phyloP scores from a whole-genome alignment of 1,139 yeast genomes.

The Pichia sp. region DNA sequence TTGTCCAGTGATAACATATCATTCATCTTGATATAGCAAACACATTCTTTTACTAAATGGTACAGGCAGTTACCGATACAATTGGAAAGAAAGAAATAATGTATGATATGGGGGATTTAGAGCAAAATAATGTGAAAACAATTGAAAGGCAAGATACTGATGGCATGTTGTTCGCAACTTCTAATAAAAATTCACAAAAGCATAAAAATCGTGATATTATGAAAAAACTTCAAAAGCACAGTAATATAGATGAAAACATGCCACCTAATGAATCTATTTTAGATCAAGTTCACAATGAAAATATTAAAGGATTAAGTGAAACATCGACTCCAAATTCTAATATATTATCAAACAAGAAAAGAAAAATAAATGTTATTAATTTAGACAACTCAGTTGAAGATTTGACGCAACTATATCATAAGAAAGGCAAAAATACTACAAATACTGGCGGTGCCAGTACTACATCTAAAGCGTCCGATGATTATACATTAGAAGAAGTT shows the following conservation, averaged over 20 bases:
- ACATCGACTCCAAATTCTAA: background rate
- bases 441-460: background rate
- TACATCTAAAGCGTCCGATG: slow-evolving; percentile 7
- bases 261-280: slow-evolving; percentile 5
- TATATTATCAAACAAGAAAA: background rate
- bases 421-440: background rate
- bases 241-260: background rate
- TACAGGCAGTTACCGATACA: background rate
- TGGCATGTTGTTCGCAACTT: background rate
- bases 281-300: slow-evolving; percentile 5
- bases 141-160: background rate
- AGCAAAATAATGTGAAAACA: background rate
- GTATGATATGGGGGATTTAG: background rate
- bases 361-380: background rate
- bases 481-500: slow-evolving; percentile 7
- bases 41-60: background rate
- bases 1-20: too few species aligned
- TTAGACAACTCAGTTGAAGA: background rate
- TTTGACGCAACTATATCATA: background rate
- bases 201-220: background rate
- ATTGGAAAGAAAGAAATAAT: background rate
- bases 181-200: background rate
- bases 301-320: background rate
- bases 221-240: background rate
- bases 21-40: background rate